Percentiles rank a stretch among this genome's conserved stretches.
Conservation (phyloP, 257 asterid species). For the Ajuga chamaepitys region DNA sequence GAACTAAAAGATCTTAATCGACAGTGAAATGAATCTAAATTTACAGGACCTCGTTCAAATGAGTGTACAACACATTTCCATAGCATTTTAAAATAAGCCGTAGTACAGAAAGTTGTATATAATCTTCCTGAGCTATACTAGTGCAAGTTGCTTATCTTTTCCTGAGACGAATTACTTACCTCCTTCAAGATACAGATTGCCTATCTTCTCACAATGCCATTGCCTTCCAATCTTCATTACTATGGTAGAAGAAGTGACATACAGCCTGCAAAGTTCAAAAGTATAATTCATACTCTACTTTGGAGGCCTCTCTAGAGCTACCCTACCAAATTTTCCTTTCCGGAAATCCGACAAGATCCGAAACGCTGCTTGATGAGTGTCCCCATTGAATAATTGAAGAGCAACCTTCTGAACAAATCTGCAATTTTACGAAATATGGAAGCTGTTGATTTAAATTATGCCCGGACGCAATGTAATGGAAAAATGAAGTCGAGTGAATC, state of each 20-base stretch:
- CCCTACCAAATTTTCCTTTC: slow-evolving; percentile 84
- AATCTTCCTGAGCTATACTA: neutral
- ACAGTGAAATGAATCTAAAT: no score
- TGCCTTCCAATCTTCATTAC: neutral
- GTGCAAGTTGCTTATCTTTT: no score
- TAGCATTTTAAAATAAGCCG: neutral
- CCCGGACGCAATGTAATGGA: neutral
- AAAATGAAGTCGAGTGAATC: neutral
- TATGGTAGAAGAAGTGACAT: neutral
- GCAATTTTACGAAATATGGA: slow-evolving; percentile 13
- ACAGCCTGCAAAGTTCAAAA: neutral
- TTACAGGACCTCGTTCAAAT: no score
- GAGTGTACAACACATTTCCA: neutral
- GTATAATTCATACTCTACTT: slow-evolving; percentile 10
- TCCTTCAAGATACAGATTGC: neutral
- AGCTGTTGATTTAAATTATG: neutral
- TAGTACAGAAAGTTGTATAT: neutral
- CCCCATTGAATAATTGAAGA: slow-evolving; percentile 69
- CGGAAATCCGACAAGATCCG: slow-evolving; percentile 85
- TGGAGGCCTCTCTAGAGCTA: slow-evolving; percentile 83
- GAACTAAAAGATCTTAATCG: no score
- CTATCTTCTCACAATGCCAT: neutral
- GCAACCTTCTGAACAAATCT: slow-evolving; percentile 86
- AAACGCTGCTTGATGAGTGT: slow-evolving; percentile 76
- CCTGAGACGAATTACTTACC: neutral